Conservation (phyloP, 106 monocot genomes). For the Amphibolis antarctica region DNA sequence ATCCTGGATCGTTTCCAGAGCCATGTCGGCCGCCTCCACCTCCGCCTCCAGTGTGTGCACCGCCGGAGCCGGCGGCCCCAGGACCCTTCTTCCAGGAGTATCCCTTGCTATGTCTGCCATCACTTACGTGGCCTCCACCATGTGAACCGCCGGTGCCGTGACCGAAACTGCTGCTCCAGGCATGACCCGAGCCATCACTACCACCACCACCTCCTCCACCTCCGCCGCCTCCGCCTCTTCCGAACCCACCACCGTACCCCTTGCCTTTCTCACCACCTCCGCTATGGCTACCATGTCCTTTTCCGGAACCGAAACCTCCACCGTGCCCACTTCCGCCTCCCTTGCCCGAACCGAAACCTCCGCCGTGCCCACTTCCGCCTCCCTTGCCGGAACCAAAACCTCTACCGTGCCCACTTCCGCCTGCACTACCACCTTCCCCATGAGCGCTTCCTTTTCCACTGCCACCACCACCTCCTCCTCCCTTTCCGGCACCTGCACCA, state of each 20-base stretch:
- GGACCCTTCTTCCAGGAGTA: neutral
- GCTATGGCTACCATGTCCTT: neutral
- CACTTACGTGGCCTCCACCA: slow-evolving; percentile 2
- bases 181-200: neutral
- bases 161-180: slow-evolving; percentile 2
- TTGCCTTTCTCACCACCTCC: neutral
- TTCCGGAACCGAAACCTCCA: neutral
- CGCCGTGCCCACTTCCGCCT: neutral
- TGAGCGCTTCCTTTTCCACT: neutral
- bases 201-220: slow-evolving; percentile 9
- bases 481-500: neutral
- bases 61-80: neutral
- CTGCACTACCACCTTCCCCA: neutral
- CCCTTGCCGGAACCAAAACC: neutral
- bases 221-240: neutral
- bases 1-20: neutral
- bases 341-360: neutral
- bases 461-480: neutral
- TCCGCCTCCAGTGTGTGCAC: neutral
- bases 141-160: slow-evolving; percentile 1
- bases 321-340: neutral
- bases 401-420: neutral
- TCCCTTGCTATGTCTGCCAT: neutral
- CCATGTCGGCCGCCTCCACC: neutral
- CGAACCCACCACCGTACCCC: slow-evolving; percentile 6